Base-by-base conservation (phyloP, 805 yeast genomes). In the Hanseniaspora occidentalis region DNA sequence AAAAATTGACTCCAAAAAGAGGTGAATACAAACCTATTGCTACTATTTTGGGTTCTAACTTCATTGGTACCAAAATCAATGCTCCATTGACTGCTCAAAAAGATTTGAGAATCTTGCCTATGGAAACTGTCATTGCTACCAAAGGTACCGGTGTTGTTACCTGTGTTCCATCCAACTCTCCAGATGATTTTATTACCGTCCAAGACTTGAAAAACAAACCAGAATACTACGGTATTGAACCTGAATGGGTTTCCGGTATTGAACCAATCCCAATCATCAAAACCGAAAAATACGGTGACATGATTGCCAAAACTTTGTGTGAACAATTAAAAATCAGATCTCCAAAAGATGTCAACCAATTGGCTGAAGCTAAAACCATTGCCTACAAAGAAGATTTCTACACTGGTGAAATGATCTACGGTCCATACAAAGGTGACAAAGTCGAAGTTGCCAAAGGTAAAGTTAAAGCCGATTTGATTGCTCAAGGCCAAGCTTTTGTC, bases 101-200 rank as follows among this genome's bases (percentile, higher is more conserved):
- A 40, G 75, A 79, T 50, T 67, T 92, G 49, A 73, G 92, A 53
- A 81, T 92, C 43, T 72, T 92, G 49, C 98, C 98, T 51, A 92
- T 92, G 98, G 97, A 89, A 64, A 85, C 96, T 29, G 89, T 92
- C 42, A 70, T 89, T 60, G 94, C 95, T 31, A 71, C 77, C 42
- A 92, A 92, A 69, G 98, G 98, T 73, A 92, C 97, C 36, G 98
- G 97, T 69, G 96, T 92, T 36, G 98, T 92, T 43, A 89, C 97
- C 5, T 92, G 96, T 69, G 97, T 88, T 47, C 98, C 97, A 47
- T 80, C 95, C n/a, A 96, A 88, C 63, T 88, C 97, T 43, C 97
- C 98, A 45, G 98, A 92, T 67, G 98, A 92, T 68, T 92, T 55
- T 58, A 78, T 89, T 63, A 92, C 96, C 45, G 73, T 81, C 37